phyloP scores from a whole-genome alignment of 164 flowering plant genomes.

The Nymphaea thermarum region DNA sequence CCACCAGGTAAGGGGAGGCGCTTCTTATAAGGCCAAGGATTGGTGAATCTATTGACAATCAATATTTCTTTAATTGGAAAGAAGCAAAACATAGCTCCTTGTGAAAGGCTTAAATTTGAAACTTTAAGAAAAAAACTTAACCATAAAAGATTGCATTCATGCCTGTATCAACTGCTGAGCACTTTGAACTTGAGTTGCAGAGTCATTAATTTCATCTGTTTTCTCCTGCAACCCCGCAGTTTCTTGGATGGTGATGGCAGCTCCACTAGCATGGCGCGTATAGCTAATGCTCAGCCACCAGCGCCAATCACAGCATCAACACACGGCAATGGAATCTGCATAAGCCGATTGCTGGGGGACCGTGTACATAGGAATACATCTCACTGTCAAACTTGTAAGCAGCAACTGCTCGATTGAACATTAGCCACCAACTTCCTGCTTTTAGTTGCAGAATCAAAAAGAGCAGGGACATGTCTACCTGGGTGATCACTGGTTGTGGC shows the following conservation, averaged over 20 bases:
- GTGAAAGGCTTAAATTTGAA: too few relatives aligned
- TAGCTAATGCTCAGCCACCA: constrained; percentile 77
- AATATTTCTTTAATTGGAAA: too few relatives aligned
- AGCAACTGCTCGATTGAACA: not conserved
- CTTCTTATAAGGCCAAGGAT: too few relatives aligned
- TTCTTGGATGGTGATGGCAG: constrained; percentile 82
- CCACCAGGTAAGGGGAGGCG: too few relatives aligned
- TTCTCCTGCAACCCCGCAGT: constrained; percentile 75
- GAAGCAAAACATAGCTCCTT: too few relatives aligned
- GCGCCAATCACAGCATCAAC: constrained; percentile 96
- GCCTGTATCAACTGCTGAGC: constrained; percentile 65
- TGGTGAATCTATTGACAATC: too few relatives aligned
- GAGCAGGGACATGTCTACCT: constrained; percentile 26
- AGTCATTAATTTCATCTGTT: constrained; percentile 50
- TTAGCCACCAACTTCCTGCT: not conserved
- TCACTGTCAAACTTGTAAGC: not conserved
- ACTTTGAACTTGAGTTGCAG: constrained; percentile 50
- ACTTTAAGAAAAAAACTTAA: too few relatives aligned
- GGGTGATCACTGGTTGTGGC: constrained; percentile 36
- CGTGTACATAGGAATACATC: constrained; percentile 15
- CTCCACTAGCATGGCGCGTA: constrained; percentile 87
- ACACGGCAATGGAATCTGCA: constrained; percentile 85
- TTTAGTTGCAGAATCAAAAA: too few relatives aligned
- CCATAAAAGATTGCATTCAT: not conserved
- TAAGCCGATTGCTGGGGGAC: constrained; percentile 48